These are phyloP conservation scores for Neoscytalidium dimidiatum DNA, from an alignment of 2,329 filamentous ascomycete genomes.

Conservation along the genomic window DNA sequence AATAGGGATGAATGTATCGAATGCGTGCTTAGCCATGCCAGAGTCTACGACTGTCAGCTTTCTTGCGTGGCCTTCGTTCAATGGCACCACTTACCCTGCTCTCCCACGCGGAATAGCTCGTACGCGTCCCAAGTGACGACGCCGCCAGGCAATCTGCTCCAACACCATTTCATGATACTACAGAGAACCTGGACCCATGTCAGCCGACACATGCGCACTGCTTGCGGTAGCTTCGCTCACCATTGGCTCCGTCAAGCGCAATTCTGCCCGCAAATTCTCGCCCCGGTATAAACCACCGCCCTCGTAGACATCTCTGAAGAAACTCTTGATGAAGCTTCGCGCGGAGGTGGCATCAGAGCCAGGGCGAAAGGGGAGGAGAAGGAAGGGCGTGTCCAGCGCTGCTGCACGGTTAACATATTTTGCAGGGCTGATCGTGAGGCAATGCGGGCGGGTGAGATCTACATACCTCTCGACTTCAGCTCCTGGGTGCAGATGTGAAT, in stretches of 20 bases:
- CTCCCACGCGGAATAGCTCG: constrained; percentile 91
- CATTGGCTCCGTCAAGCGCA: constrained; percentile 92
- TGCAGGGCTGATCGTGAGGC: not conserved
- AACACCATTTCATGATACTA: constrained; percentile 97
- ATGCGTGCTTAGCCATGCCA: constrained; percentile 85
- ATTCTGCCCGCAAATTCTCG: constrained; percentile 75
- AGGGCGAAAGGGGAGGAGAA: constrained; percentile 91
- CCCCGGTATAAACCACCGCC: constrained; percentile 62
- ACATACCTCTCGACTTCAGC: constrained; percentile 87
- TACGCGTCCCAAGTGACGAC: constrained; percentile 97
- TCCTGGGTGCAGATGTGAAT: constrained; percentile 83
- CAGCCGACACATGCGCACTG: constrained; percentile 8
- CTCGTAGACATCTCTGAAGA: constrained; percentile 72
- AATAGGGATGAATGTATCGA: constrained; percentile 93
- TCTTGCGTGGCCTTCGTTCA: constrained; percentile 14
- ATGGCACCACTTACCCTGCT: constrained; percentile 66
- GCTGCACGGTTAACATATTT: constrained; percentile 25
- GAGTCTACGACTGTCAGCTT: constrained; percentile 64
- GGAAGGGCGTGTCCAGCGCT: constrained; percentile 89
- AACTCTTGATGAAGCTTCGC: constrained; percentile 89
- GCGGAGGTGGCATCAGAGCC: constrained; percentile 84
- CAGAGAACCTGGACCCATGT: constrained; percentile 71
- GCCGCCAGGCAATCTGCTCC: constrained; percentile 87
- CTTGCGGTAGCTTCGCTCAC: constrained; percentile 53
- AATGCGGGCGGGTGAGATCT: not conserved